Percentiles rank a stretch among this genome's conserved stretches.
Evolutionary conservation across 768 basidiomycete genomes (phyloP).

Genomic region (Boletus vermiculosoides): DNA sequence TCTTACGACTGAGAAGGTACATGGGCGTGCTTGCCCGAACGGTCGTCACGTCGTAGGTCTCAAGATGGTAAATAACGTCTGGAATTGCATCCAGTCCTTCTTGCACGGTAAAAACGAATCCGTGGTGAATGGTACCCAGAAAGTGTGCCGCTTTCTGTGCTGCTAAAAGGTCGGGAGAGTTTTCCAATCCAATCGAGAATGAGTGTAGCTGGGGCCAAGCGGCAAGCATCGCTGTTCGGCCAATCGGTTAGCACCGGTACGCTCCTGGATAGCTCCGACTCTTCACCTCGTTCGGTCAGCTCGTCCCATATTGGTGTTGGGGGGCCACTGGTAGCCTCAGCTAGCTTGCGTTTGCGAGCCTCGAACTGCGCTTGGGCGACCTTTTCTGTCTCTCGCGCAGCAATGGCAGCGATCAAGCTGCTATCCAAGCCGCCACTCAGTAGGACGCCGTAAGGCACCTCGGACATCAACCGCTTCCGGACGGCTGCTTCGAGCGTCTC

Average conservation of each 20-base stretch:
- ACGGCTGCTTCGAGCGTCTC: constrained; percentile 89
- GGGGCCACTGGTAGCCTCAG: constrained; percentile 54
- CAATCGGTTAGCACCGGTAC: constrained; percentile 1
- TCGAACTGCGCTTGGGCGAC: constrained; percentile 78
- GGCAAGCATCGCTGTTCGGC: constrained; percentile 59
- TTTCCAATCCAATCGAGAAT: constrained; percentile 92
- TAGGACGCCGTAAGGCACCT: constrained; percentile 97
- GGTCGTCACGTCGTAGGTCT: constrained; percentile 99
- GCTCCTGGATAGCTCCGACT: constrained; percentile 4
- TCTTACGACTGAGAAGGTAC: constrained; percentile 97
- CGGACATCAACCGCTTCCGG: constrained; percentile 93
- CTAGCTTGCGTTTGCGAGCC: constrained; percentile 58
- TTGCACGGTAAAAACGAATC: constrained; percentile 97
- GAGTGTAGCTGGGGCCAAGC: constrained; percentile 97
- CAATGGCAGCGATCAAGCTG: constrained; percentile 93
- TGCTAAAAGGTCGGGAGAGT: constrained; percentile 93
- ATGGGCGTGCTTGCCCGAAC: constrained; percentile 97
- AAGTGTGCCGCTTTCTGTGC: constrained; percentile 91
- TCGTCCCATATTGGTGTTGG: constrained; percentile 48
- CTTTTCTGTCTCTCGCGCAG: constrained; percentile 92
- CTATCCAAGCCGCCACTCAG: constrained; percentile 95
- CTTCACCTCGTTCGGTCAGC: constrained; percentile 55
- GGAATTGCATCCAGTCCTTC: constrained; percentile 97
- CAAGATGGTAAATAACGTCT: constrained; percentile 96
- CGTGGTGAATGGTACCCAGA: constrained; percentile 94